phyloP scores from a whole-genome alignment of 225 moss, liverwort and hornwort genomes.

The Thuidium tamariscinum region DNA sequence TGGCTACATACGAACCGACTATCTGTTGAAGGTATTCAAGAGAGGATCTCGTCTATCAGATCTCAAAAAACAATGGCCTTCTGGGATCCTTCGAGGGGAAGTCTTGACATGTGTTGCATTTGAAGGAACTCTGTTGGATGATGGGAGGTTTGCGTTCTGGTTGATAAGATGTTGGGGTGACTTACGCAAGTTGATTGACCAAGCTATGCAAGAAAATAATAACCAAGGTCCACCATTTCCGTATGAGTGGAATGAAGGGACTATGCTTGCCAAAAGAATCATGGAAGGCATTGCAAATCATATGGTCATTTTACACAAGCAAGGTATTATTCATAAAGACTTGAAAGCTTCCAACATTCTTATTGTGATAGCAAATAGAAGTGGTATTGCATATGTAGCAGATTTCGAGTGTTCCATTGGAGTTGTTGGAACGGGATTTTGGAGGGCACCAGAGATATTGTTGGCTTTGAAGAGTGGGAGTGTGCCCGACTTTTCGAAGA shows the following conservation, averaged over 20 bases:
- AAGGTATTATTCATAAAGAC: not conserved
- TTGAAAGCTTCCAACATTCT: not conserved
- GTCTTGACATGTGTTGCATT: accelerated
- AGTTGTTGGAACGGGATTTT: not conserved
- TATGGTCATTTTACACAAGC: accelerated
- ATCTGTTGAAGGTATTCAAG: not conserved
- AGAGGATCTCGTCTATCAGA: not conserved
- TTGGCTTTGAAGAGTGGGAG: not conserved
- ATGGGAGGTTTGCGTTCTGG: not conserved
- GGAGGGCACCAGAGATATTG: not conserved
- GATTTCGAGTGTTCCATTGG: not conserved
- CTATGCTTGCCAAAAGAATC: accelerated
- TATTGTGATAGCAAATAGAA: accelerated
- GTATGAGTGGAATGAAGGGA: not conserved
- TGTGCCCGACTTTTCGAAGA: accelerated
- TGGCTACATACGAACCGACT: accelerated
- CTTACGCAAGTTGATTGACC: not conserved
- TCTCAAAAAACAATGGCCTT: not conserved
- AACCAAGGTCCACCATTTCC: not conserved
- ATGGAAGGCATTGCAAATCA: accelerated
- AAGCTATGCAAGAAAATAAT: not conserved
- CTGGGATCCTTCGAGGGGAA: accelerated
- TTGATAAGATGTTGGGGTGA: not conserved
- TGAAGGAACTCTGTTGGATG: accelerated
- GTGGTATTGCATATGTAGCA: not conserved